Percentiles rank a stretch among this genome's conserved stretches.
These are phyloP conservation scores for Arthroderma uncinatum DNA, from an alignment of 2,329 filamentous ascomycete species.

Conservation along the genomic window DNA sequence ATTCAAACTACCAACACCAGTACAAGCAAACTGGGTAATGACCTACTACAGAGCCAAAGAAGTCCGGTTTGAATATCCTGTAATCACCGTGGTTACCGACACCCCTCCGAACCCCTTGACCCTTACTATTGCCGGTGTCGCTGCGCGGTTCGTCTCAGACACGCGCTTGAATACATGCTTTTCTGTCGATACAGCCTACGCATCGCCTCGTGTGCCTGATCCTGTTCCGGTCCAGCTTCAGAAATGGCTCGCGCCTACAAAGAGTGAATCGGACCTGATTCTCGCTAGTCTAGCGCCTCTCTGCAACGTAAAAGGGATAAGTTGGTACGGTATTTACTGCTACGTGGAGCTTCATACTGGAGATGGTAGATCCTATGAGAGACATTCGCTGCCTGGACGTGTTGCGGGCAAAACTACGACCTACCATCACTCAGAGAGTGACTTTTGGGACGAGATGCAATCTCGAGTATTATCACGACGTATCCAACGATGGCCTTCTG, in stretches of 20 bases:
- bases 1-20: neutral
- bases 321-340: neutral
- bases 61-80: neutral
- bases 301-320: neutral
- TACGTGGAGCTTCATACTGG: neutral
- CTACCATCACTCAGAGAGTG: neutral
- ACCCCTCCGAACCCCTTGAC: neutral
- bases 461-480: neutral
- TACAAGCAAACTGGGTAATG: neutral
- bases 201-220: neutral
- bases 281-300: neutral
- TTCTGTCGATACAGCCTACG: neutral
- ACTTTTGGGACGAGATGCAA: neutral
- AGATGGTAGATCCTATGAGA: neutral
- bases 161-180: neutral
- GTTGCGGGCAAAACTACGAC: neutral
- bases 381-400: neutral
- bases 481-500: neutral
- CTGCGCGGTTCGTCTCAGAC: neutral
- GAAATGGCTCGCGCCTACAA: neutral
- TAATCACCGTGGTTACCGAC: neutral
- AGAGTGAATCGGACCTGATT: neutral
- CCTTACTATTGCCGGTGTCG: conserved; percentile 1
- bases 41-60: neutral
- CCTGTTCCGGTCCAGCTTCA: neutral